Base-by-base conservation (phyloP, 1,284 basidiomycete species). In the Pulveroboletus sp. region DNA sequence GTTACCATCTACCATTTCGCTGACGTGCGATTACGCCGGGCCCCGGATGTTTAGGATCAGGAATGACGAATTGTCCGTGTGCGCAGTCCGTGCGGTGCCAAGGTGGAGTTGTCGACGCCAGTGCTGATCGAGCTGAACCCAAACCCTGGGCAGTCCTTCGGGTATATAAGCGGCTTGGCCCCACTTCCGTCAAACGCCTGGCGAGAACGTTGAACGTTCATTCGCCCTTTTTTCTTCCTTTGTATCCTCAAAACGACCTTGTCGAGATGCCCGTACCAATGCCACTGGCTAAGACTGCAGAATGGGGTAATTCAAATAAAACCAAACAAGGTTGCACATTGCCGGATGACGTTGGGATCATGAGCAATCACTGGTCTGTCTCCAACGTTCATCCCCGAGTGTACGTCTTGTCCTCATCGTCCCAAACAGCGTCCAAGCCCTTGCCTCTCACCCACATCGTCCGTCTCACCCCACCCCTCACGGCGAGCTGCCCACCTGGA, bases 261-360 rank as follows among this genome's bases (percentile, higher is more conserved):
- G 22, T 33, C 49, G 18, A 29, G 15, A 69, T 66, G 67, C 67
- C 65, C 0, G 65, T 65, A 0, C 56, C 65, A 0, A 56, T 69
- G 17, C 51, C 57, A 7, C n/a, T n/a, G n/a, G 33, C 49, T 35
- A 40, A 48, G 54, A 31, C 36, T 35, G 29, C 61, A 46, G 62
- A 56, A 62, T 31, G 51, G 46, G 39, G 25, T 7, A 46, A 47
- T 36, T 57, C 54, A 67, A 71, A 68, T 57, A 68, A 65, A 40
- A 44, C 70, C 70, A 68, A 72, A 68, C 65, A 72, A 22, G 40
- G 44, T 3, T 39, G 17, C 31, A 17, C 49, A 56, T 56, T 61
- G 46, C 60, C 63, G 56, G 52, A 59, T 51, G 62, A 54, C 58
- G 46, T 38, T 14, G 52, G 46, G 49, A 54, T 57, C 35, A 56